Base-by-base conservation (phyloP, 306 rosid species). In the Inga laurina region DNA sequence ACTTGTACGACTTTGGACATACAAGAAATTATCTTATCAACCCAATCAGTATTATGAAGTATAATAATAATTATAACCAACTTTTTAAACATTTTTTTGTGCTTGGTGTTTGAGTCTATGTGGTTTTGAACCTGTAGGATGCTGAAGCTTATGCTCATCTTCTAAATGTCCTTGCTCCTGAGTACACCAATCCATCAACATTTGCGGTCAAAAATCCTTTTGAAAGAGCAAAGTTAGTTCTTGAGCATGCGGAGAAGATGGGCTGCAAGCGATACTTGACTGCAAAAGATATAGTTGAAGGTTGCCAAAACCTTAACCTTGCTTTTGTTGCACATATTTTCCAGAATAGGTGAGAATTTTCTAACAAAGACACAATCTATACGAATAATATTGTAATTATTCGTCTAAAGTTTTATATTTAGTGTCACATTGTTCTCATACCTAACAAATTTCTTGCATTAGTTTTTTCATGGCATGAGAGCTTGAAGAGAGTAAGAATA, bases 291-390 rank as follows among this genome's bases (percentile, higher is more conserved):
- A 94, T 96, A 24, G 88, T 96, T 75, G 99, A 96, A 89, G 99
- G 98, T 77, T 96, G 98, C 49, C 98, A 98, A n/a, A 96, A 96
- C 84, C 97, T 96, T 61, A 96, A 96, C 83, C 97, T 96, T 79
- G 98, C 99, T 68, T 96, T 96, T 84, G 99, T 96, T 41, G 99
- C 99, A 22, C 99, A 94, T 83, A 85, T 96, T 78, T 96, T 96
- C 89, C 98, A 96, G 90, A 94, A 86, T 67, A 96, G 99, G 99
- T 95, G 90, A 89, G 90, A 56, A 72, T 78, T 72, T 37, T 34
- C 61, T 77, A 41, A 59, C 37, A 79, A 39, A 80, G 68, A 67
- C 71, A 15, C 22, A 14, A 64, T 14, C 13, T 65, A 15, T 24
- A 22, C 30, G 8, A 13, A 4, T 64, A 27, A n/a, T n/a, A n/a